Percentiles rank a stretch among this genome's conserved stretches.
phyloP scores from a whole-genome alignment of 2,329 filamentous ascomycete species.

The Neonectria ditissima region DNA sequence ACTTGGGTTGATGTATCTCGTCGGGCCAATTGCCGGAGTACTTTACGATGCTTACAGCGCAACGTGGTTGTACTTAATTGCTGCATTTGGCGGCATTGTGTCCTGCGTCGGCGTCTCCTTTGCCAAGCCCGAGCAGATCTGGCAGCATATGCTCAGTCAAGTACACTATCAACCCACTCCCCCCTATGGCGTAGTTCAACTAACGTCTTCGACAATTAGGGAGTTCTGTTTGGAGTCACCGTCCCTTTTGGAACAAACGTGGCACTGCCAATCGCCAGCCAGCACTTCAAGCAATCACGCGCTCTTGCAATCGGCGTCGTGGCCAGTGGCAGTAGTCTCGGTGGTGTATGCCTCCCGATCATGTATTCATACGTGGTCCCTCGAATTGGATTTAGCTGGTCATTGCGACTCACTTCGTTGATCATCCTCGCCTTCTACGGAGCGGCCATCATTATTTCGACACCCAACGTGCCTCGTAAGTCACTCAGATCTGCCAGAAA shows the following conservation, averaged over 20 bases:
- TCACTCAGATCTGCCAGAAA: background rate
- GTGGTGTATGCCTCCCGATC: slow-evolving; percentile 7
- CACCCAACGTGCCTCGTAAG: background rate
- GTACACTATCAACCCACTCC: background rate
- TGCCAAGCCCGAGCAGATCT: slow-evolving; percentile 7
- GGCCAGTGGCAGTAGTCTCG: slow-evolving; percentile 9
- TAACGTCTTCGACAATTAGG: background rate
- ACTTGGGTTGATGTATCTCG: slow-evolving; percentile 9
- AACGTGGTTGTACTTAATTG: slow-evolving; percentile 11
- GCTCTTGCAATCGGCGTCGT: slow-evolving; percentile 18
- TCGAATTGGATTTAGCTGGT: background rate
- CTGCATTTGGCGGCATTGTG: background rate
- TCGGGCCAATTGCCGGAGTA: slow-evolving; percentile 1
- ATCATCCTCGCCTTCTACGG: background rate
- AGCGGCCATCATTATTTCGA: background rate
- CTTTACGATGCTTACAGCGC: slow-evolving; percentile 16
- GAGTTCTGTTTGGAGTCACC: slow-evolving; percentile 7
- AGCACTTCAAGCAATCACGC: slow-evolving; percentile 15
- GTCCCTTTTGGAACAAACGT: slow-evolving; percentile 14
- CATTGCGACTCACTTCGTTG: background rate
- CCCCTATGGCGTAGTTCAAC: background rate
- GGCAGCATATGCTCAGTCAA: slow-evolving; percentile 22
- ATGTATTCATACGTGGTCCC: background rate
- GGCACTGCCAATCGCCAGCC: slow-evolving; percentile 2
- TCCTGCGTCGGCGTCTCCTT: slow-evolving; percentile 19